Base-by-base conservation (phyloP, 768 basidiomycete species). In the Cyathus striatus region DNA sequence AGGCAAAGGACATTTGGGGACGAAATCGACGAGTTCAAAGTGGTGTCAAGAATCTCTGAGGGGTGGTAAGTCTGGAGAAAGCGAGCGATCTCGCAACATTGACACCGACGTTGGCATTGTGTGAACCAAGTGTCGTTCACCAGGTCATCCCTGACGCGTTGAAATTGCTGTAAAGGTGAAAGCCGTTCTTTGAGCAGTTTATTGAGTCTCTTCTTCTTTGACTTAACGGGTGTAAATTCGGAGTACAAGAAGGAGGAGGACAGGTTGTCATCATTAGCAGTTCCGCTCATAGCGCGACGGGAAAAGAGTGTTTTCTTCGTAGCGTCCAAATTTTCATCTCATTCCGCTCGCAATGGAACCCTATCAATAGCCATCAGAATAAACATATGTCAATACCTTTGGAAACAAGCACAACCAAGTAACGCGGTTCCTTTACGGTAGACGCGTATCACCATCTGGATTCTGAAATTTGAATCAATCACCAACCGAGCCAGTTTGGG, bases 91-190 rank as follows among this genome's bases (percentile, higher is more conserved):
- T 32, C 13, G 36, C 40, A n/a, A 10, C 26, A 30, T 27, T 20
- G 38, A 47, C 42, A 72, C 79, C 61, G 63, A 83, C 83, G 64
- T 64, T 68, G 63, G 60, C 74, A 81, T 53, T 69, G 62, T n/a
- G 58, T 49, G 48, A 76, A 66, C 82, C 83, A 86, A 46, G 66
- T 67, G 43, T 65, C 66, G 40, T 68, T 65, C 33, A 58, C 50
- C 33, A 85, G 64, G 42, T 79, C 74, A 42, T 73, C 67, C 48
- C 60, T 60, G 36, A 69, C 60, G 42, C 66, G 64, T 39, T 70
- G 57, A 42, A 83, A 46, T 44, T 67, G 58, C 49, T 62, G 62
- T 17, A 54, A 48, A 18, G 68, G 65, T 18, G 73, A 53, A 17
- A 62, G 49, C 5, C 54, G 62, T 30, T 68, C 56, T 37, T 50